phyloP scores from a whole-genome alignment of 2,329 filamentous ascomycete species.

The Aureobasidium zeae region DNA sequence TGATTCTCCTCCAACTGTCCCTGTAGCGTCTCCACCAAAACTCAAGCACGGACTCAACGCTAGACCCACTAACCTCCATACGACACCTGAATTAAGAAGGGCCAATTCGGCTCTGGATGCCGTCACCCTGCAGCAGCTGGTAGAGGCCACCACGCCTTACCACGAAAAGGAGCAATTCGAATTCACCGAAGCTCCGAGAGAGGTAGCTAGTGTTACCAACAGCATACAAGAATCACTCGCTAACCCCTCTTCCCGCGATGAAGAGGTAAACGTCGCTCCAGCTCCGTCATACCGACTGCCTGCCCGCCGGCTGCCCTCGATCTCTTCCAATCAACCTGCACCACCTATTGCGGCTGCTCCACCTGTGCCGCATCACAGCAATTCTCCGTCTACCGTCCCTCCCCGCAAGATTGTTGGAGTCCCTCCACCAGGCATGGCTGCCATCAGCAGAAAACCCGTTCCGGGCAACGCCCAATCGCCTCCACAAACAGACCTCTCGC shows the following conservation, averaged over 20 bases:
- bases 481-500: background rate
- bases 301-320: slow-evolving; percentile 33
- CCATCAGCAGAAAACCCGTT: slow-evolving; percentile 10
- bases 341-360: slow-evolving; percentile 22
- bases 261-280: slow-evolving; percentile 30
- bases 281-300: slow-evolving; percentile 19
- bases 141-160: slow-evolving; percentile 45
- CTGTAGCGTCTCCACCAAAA: slow-evolving; percentile 67
- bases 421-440: background rate
- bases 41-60: slow-evolving; percentile 68
- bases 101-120: slow-evolving; percentile 78
- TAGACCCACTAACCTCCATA: slow-evolving; percentile 57
- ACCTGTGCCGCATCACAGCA: slow-evolving; percentile 21
- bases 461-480: background rate
- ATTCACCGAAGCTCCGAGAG: slow-evolving; percentile 21
- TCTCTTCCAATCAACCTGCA: slow-evolving; percentile 30
- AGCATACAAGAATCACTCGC: slow-evolving; percentile 36
- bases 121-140: slow-evolving; percentile 71
- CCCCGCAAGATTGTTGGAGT: background rate
- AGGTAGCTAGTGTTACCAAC: slow-evolving; percentile 35
- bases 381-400: slow-evolving; percentile 18
- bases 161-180: slow-evolving; percentile 26
- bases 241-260: slow-evolving; percentile 47
- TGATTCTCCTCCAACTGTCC: slow-evolving; percentile 50
- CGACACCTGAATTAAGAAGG: slow-evolving; percentile 66